phyloP scores from a whole-genome alignment of 2,329 filamentous ascomycete genomes.

The Aspergillus novofumigatus region DNA sequence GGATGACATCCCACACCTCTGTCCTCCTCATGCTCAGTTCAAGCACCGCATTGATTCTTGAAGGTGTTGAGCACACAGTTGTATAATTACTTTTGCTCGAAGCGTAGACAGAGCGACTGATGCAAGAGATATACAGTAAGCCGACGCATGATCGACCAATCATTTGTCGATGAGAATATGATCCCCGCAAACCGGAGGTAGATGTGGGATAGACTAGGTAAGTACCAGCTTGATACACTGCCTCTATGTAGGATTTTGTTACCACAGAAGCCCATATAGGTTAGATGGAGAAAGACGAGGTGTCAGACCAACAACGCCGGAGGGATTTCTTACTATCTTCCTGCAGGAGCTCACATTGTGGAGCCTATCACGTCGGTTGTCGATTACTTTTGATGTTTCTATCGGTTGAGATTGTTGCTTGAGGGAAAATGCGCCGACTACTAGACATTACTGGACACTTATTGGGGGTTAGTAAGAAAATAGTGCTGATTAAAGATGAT shows the following conservation, averaged over 20 bases:
- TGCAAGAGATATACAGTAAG: not conserved
- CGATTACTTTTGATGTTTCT: not conserved
- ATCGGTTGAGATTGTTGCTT: not conserved
- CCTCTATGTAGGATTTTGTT: not conserved
- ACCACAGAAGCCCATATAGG: not conserved
- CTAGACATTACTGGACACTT: not conserved
- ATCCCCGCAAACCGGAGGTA: not conserved
- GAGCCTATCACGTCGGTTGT: not conserved
- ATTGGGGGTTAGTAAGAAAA: not conserved
- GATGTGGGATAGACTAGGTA: too few relatives aligned
- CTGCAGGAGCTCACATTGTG: not conserved
- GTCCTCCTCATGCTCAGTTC: not conserved
- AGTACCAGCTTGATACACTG: too few relatives aligned
- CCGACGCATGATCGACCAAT: not conserved
- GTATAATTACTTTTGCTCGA: not conserved
- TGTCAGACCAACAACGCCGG: not conserved
- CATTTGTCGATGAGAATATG: not conserved
- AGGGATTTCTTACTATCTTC: not conserved
- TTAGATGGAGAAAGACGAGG: too few relatives aligned
- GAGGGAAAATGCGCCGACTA: not conserved
- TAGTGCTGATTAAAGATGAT: not conserved
- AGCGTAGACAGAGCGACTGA: not conserved
- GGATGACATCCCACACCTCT: not conserved
- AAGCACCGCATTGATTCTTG: not conserved
- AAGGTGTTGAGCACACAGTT: not conserved